Conservation (phyloP, 306 rosid species). For the Biancaea sappan region DNA sequence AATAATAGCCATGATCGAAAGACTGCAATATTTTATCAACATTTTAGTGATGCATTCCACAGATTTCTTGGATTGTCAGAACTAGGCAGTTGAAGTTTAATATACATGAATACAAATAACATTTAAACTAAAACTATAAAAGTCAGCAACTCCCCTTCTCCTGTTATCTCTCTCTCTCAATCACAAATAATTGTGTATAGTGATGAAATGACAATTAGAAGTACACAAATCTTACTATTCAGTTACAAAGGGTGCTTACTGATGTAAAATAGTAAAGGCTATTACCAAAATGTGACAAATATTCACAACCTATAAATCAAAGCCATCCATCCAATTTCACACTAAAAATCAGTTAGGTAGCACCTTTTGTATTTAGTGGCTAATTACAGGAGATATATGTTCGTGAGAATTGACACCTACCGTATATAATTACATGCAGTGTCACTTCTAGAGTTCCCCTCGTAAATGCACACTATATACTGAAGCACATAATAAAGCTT, state of each 20-base stretch:
- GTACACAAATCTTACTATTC: constrained; percentile 13
- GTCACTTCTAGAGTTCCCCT: not conserved
- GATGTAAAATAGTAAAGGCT: constrained; percentile 4
- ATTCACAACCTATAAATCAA: not conserved
- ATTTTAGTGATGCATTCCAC: constrained; percentile 22
- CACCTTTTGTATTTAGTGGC: not conserved
- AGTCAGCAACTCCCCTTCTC: constrained; percentile 20
- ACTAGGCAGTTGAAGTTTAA: constrained; percentile 30
- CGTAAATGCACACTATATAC: not conserved
- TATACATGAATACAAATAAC: not conserved
- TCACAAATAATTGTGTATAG: not conserved
- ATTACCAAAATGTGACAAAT: not conserved
- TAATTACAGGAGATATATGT: not conserved
- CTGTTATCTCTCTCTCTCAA: not conserved
- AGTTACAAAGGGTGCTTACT: not conserved
- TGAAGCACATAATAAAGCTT: not conserved
- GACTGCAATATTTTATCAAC: constrained; percentile 70
- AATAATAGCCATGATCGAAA: constrained; percentile 94
- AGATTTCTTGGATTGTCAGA: constrained; percentile 28
- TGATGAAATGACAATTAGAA: not conserved
- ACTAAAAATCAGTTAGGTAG: not conserved
- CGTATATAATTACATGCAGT: not conserved
- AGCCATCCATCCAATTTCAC: not conserved
- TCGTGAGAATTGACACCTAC: not conserved
- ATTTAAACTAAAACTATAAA: not conserved